A percentile compares a stretch with the other conserved stretches of the same genome.
Evolutionary conservation across 83 land plant species (phyloP).

Genomic region (Picea abies): DNA sequence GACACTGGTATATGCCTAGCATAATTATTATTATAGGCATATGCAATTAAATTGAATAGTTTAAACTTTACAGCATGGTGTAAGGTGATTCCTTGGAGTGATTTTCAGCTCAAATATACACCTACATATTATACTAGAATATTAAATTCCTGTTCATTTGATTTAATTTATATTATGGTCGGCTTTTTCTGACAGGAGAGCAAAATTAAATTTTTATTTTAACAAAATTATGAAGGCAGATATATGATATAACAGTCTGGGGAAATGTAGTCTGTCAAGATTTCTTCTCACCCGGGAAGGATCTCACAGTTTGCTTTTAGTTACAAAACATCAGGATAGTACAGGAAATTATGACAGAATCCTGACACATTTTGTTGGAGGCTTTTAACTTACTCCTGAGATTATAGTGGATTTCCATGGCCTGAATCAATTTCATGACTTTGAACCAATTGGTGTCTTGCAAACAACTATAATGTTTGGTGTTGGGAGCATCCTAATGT

Average conservation of each 20-base stretch:
- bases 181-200: not conserved
- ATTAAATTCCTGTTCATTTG: too few species aligned
- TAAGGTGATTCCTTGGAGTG: not conserved
- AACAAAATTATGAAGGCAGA: not conserved
- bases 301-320: not conserved
- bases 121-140: too few species aligned
- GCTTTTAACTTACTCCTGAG: too few species aligned
- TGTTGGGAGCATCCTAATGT: not conserved
- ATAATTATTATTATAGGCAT: not conserved
- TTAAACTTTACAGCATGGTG: not conserved
- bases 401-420: not conserved
- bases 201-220: not conserved
- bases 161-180: too few species aligned
- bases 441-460: not conserved
- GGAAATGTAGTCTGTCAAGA: not conserved
- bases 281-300: not conserved
- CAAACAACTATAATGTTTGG: not conserved
- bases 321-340: not conserved
- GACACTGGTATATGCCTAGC: conserved; percentile 19
- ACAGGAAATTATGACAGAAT: not conserved
- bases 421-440: not conserved
- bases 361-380: not conserved
- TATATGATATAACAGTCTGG: not conserved
- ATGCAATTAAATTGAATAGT: not conserved
- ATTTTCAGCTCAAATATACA: not conserved